Evolutionary conservation across 2,329 filamentous ascomycete species (phyloP), one percentile per base, ranked within the genome.

Genomic region (Claviceps arundinis): DNA sequence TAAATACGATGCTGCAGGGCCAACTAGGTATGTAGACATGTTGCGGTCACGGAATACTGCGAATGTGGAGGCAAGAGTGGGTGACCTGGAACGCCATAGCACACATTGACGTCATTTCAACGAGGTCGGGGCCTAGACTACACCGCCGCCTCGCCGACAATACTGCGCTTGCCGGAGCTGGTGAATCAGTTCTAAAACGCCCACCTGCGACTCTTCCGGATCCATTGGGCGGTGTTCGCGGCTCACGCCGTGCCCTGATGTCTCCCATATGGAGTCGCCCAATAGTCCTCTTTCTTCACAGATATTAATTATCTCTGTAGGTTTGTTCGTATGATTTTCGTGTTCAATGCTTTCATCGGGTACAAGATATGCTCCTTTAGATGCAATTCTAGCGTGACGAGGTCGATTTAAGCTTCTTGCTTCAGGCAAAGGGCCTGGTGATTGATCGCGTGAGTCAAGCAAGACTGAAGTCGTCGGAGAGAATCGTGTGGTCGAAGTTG

Each of bases 371-470:
- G 71, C 78, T 37, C 64, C 71, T 48, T 70, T 74, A 58, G 73
- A 73, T 50, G 63, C 70, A 61, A 70, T 67, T 53, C 69, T 69
- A 58, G 72, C 59, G 56, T 69, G 66, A 22, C 75, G 73, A 14
- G 67, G 65, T 50, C 71, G 67, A 54, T 78, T 70, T n/a, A 70
- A 61, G 49, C 73, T 77, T 41, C 73, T 71, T 17, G 61, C 67
- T 2, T 69, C 68, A 38, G 71, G 64, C 5, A 70, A 69, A 9
- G 75, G 72, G 1, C 70, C 69, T 1, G 74, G 71, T 5, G 85
- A 85, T 55, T 89, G 85, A 55, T 90, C 82, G 61, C 87, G 85
- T 2, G 85, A 81, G 65, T 90, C 86, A 2, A 90, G 72, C 1
- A 90, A 72, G 57, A 87, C 78, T 1, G 85, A 89, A 17, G 81